Base-by-base conservation (phyloP, 1,284 basidiomycete species). In the Trichosporon ovoides region DNA sequence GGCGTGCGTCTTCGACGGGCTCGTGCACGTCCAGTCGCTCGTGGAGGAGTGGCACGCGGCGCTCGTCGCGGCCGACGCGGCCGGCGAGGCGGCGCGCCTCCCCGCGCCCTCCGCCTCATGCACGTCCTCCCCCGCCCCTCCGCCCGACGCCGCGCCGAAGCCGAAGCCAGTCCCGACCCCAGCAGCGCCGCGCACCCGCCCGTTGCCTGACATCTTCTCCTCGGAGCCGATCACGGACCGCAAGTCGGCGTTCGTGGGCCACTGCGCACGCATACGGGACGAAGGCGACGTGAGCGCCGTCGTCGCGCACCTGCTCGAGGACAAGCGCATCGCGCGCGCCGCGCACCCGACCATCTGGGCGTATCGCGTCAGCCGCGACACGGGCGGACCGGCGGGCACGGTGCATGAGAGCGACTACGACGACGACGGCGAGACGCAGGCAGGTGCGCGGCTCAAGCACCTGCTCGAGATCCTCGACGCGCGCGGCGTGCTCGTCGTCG, bases 361-460 rank as follows among this genome's bases (percentile, higher is more conserved):
- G 35, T 95, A 78, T 66, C 65, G 77, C 28, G 68, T 77, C 24
- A 68, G 65, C 10, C 68, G 68, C 54, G 67, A 75, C 1, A 66
- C 70, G 2, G 70, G 71, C 1, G 73, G 74, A 2, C 61, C 65
- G 2, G 74, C 71, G 16, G 73, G 72, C 13, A 63, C 62, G 38
- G 63, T 76, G 1, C 62, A 66, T 19, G 64, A 68, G 51, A 61
- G 70, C 34, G 92, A 96, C 71, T 93, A 94, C 61, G 90, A 94
- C 62, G 93, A 97, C 62, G 89, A 96, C 62, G 90, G 91, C 1
- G 93, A 97, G 77, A 86, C 87, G 0, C 91, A 91, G 1, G 93
- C 93, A 7, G 92, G 93, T 7, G 84, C 87, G 33, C 83, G 92
- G 3, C 77, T 96, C 22, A 89, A 88, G 1, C 91, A 95, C 74